Base-by-base conservation (phyloP, 2,329 filamentous ascomycete species). In the Alternaria alternata region DNA sequence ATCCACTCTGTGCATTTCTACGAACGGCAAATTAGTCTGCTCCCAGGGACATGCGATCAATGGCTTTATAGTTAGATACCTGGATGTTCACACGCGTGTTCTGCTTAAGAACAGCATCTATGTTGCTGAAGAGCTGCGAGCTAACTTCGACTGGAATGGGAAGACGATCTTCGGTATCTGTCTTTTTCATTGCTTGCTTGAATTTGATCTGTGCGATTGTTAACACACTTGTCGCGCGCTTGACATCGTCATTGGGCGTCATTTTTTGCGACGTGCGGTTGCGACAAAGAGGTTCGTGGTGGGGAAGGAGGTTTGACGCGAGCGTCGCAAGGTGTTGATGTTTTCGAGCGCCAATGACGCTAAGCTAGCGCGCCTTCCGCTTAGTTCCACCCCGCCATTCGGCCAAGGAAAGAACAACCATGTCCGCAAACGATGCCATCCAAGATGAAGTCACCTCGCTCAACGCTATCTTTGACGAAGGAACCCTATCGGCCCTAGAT, bases 1-100 rank as follows among this genome's bases (percentile, higher is more conserved):
- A 94, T 89, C 92, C 92, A 96, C 80, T 87, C 84, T 86, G 94
- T 96, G 86, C 91, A 94, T 84, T 88, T 91, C 93, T 96, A 75
- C 38, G 43, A 59, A 59, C 41, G 53, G 70, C 51, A 63, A 51
- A 77, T 76, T 75, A 77, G 73, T 71, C 64, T 72, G 71, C 64
- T 70, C 74, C 66, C 58, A 26, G 64, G 51, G 48, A 63, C 34
- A 58, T 53, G 38, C 56, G 49, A 61, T 61, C 57, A 64, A 62
- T 63, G 59, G 62, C 59, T 54, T 64, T 65, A 55, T 62, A 69
- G 47, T 64, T 60, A 68, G 68, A 70, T 75, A 77, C 75, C 75
- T 77, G 71, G 49, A 76, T 68, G 46, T 75, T 74, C 47, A 63
- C 64, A 43, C 65, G 59, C 52, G 71, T 71, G 57, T 70, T 70